phyloP scores from a whole-genome alignment of 2,329 filamentous ascomycete genomes.

The Dendryphion nanum region DNA sequence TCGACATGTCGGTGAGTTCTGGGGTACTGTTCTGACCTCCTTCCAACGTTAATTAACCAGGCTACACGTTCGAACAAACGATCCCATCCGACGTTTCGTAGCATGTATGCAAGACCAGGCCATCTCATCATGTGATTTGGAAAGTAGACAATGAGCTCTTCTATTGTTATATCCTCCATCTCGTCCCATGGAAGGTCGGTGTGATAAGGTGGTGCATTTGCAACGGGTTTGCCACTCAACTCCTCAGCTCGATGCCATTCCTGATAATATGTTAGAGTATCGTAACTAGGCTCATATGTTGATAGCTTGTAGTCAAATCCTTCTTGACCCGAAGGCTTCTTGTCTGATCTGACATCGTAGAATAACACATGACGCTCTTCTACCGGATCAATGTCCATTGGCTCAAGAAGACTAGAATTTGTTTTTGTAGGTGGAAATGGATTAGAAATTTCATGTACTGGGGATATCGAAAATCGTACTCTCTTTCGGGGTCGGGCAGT shows the following conservation, averaged over 20 bases:
- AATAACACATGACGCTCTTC: too few relatives aligned
- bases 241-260: conserved; percentile 5
- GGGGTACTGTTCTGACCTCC: conserved; percentile 1
- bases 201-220: conserved; percentile 7
- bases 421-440: too few relatives aligned
- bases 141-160: conserved; percentile 20
- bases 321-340: too few relatives aligned
- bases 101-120: conserved; percentile 12
- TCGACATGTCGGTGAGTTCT: conserved; percentile 2
- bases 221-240: conserved; percentile 7
- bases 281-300: too few relatives aligned
- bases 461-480: too few relatives aligned
- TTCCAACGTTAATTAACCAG: conserved; percentile 11
- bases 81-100: conserved; percentile 10
- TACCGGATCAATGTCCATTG: too few relatives aligned
- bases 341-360: too few relatives aligned
- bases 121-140: conserved; percentile 18
- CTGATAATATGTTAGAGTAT: conserved; percentile 1
- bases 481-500: too few relatives aligned
- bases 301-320: too few relatives aligned
- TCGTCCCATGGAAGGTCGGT: conserved; percentile 11
- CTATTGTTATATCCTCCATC: conserved; percentile 13
- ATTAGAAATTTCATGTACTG: too few relatives aligned
- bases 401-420: too few relatives aligned
- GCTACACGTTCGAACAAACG: conserved; percentile 11